A percentile compares a stretch with the other conserved stretches of the same genome.
Conservation (phyloP, 108 stramenopile species). For the Licmophora abbreviata region DNA sequence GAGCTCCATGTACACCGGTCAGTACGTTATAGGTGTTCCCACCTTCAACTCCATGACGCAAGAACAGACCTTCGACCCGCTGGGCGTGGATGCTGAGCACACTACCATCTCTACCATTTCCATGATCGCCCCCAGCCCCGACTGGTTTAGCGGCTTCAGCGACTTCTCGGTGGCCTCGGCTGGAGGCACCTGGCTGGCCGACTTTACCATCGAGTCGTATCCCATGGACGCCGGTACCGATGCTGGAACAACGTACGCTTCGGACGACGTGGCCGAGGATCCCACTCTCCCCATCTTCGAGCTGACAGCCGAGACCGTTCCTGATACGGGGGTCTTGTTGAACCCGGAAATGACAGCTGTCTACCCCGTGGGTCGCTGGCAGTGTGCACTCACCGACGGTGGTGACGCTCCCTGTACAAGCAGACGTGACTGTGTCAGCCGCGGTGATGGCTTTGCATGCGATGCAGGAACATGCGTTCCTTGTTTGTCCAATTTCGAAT, state of each 20-base stretch:
- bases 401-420: too few species aligned
- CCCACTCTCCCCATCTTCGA: neutral
- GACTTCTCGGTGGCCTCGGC: neutral
- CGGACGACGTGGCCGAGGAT: neutral
- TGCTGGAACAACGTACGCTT: constrained; percentile 28
- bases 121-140: neutral
- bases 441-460: too few species aligned
- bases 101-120: neutral
- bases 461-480: too few species aligned
- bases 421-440: too few species aligned
- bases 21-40: too few species aligned
- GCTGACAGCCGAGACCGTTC: neutral
- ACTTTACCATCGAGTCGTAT: neutral
- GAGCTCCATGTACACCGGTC: too few species aligned
- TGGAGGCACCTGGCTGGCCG: neutral
- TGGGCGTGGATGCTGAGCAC: too few species aligned
- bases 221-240: neutral
- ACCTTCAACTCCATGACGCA: too few species aligned
- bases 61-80: too few species aligned
- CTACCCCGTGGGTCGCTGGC: neutral
- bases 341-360: neutral
- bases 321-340: neutral
- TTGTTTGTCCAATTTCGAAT: too few species aligned
- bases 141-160: neutral
- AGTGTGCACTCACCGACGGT: too few species aligned